Conservation (phyloP, 164 flowering plant genomes). For the Buxus sempervirens region DNA sequence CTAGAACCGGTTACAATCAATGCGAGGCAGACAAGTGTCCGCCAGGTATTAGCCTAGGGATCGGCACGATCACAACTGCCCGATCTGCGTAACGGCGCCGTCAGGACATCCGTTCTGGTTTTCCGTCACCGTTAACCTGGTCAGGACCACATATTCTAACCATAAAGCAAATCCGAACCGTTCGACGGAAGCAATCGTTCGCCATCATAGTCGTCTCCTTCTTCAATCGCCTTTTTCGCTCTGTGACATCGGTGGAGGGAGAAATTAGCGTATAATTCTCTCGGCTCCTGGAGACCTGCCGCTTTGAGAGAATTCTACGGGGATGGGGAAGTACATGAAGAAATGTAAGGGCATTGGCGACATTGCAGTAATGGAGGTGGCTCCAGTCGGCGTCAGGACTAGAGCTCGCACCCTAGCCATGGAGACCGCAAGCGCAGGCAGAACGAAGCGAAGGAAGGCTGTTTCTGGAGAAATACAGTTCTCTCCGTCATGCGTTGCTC, state of each 20-base stretch:
- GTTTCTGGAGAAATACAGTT: slow-evolving; percentile 10
- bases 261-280: neutral
- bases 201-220: slow-evolving; percentile 10
- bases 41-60: neutral
- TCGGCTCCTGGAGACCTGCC: too few species aligned
- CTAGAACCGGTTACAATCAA: neutral
- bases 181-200: slow-evolving; percentile 15
- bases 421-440: slow-evolving; percentile 11
- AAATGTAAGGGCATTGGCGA: slow-evolving; percentile 20
- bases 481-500: slow-evolving; percentile 7
- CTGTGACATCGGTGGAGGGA: too few species aligned
- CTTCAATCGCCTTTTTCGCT: slow-evolving; percentile 13
- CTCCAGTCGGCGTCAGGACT: slow-evolving; percentile 14
- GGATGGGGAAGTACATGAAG: slow-evolving; percentile 24
- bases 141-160: slow-evolving; percentile 14
- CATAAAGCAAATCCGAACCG: slow-evolving; percentile 13
- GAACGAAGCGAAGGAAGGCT: slow-evolving; percentile 22
- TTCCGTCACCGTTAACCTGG: slow-evolving; percentile 30
- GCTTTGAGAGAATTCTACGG: slow-evolving; percentile 9
- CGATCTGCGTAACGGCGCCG: slow-evolving; percentile 27
- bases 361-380: slow-evolving; percentile 16
- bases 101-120: slow-evolving; percentile 14
- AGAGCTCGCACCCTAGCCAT: slow-evolving; percentile 19
- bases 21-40: slow-evolving; percentile 4
- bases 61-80: slow-evolving; percentile 8